Conservation (phyloP, 2,329 filamentous ascomycete genomes). For the Ceratocystis huliohia region DNA sequence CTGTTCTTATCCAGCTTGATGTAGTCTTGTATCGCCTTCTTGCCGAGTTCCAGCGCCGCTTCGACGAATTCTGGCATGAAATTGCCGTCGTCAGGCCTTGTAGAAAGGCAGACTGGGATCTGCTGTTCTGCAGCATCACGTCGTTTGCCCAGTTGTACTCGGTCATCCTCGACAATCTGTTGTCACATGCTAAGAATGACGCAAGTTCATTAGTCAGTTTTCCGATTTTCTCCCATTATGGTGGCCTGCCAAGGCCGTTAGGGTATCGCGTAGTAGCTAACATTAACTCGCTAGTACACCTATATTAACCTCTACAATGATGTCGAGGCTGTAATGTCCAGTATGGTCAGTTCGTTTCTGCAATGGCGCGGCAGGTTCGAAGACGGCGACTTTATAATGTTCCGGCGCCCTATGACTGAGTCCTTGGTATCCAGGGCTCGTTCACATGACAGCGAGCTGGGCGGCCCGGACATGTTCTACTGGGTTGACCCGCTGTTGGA, state of each 20-base stretch:
- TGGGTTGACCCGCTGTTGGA: background rate
- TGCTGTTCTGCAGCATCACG: slow-evolving; percentile 6
- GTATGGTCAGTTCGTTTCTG: background rate
- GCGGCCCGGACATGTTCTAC: background rate
- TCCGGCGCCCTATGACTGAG: background rate
- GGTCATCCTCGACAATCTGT: slow-evolving; percentile 1
- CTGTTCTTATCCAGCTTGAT: slow-evolving; percentile 4
- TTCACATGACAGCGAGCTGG: background rate
- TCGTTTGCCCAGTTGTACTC: slow-evolving; percentile 10
- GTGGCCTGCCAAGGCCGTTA: background rate
- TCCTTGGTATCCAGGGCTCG: background rate
- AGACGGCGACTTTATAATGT: background rate
- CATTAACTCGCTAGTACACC: background rate
- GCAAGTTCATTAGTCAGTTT: background rate
- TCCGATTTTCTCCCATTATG: too few species aligned
- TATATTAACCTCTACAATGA: slow-evolving; percentile 2
- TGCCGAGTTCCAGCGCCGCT: slow-evolving; percentile 11
- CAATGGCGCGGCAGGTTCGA: background rate
- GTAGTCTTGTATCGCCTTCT: background rate
- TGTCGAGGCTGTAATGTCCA: slow-evolving; percentile 1
- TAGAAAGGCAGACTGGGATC: slow-evolving; percentile 1
- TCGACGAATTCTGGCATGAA: slow-evolving; percentile 8
- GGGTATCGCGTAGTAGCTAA: too few species aligned
- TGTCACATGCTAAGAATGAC: background rate
- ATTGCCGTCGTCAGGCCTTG: background rate